Percentiles rank a stretch among this genome's conserved stretches.
phyloP scores from a whole-genome alignment of 805 yeast species.

The Sugiyamaella boreocaroliniensis region DNA sequence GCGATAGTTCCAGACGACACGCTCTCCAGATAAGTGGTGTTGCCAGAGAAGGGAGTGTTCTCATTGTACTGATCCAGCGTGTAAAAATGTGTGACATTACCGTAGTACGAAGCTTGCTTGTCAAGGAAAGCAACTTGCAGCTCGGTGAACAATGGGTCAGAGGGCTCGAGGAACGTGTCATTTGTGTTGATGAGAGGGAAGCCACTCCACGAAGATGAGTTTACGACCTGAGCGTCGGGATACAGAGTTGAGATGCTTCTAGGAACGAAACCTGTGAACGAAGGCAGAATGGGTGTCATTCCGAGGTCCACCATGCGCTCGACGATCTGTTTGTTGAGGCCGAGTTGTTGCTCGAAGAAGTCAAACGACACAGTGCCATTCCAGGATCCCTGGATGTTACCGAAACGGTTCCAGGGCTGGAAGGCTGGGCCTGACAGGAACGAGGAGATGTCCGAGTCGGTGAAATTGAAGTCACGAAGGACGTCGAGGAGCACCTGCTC shows the following conservation, averaged over 20 bases:
- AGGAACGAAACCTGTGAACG: conserved; percentile 15
- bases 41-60: conserved; percentile 11
- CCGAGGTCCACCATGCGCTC: conserved; percentile 13
- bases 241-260: conserved; percentile 1
- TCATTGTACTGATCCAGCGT: conserved; percentile 17
- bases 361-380: conserved; percentile 10
- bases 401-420: conserved; percentile 16
- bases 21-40: conserved; percentile 7
- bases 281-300: conserved; percentile 15
- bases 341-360: conserved; percentile 3
- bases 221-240: conserved; percentile 10
- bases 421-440: conserved; percentile 11
- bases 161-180: conserved; percentile 14
- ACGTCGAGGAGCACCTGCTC: conserved; percentile 13
- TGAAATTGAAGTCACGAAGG: conserved; percentile 7
- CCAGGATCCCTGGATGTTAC: conserved; percentile 16
- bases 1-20: conserved; percentile 7
- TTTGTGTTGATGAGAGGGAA: conserved; percentile 11
- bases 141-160: conserved; percentile 11
- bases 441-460: conserved; percentile 3
- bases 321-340: conserved; percentile 7
- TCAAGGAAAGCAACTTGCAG: conserved; percentile 10
- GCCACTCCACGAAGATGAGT: conserved; percentile 8
- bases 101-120: conserved; percentile 5
- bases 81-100: conserved; percentile 9